Evolutionary conservation across 192 early-diverging fungal species (phyloP).

Genomic region (Rhizophagus sp.): DNA sequence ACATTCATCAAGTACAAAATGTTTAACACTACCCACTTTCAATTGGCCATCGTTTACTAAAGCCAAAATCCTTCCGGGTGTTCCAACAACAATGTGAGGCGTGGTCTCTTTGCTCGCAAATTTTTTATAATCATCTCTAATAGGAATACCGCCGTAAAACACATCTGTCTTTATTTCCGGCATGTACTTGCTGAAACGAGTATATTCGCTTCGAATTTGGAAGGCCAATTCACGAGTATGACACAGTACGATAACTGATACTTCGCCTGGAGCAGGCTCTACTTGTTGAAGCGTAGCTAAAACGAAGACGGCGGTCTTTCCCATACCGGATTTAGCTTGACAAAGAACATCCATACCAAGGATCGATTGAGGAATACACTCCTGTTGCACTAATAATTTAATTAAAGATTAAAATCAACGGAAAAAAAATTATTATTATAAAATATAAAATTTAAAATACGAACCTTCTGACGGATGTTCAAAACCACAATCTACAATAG

Average conservation of each 20-base stretch:
- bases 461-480: constrained; percentile 97
- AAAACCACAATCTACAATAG: constrained; percentile 98
- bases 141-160: constrained; percentile 86
- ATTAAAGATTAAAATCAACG: background rate
- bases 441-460: constrained; percentile 2
- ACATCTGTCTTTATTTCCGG: constrained; percentile 91
- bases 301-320: constrained; percentile 98
- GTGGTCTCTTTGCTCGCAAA: constrained; percentile 82
- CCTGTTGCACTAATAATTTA: constrained; percentile 83
- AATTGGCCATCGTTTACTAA: constrained; percentile 86
- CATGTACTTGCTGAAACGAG: constrained; percentile 94
- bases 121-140: constrained; percentile 79
- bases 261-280: constrained; percentile 77
- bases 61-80: constrained; percentile 90
- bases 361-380: constrained; percentile 97
- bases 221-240: constrained; percentile 98
- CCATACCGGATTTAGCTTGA: constrained; percentile 99
- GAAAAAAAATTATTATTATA: background rate
- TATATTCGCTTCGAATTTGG: constrained; percentile 98
- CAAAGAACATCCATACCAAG: constrained; percentile 96
- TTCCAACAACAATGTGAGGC: constrained; percentile 96
- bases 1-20: constrained; percentile 99
- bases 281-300: constrained; percentile 93
- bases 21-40: constrained; percentile 82
- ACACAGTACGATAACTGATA: constrained; percentile 90